Conservation (phyloP, 140 eudicot species). For the Anethum foeniculum region DNA sequence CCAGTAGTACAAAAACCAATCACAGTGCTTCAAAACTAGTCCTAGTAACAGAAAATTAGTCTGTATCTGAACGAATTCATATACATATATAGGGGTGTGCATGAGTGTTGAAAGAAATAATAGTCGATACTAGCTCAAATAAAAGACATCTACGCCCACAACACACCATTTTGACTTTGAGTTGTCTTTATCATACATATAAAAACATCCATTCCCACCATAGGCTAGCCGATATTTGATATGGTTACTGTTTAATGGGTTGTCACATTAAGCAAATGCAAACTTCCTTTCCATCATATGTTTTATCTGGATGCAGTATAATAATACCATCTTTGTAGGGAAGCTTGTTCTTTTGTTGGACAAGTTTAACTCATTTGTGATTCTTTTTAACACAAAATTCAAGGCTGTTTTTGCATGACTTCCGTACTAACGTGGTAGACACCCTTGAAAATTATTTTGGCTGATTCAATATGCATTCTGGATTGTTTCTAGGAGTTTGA, state of each 20-base stretch:
- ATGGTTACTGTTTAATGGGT: background rate
- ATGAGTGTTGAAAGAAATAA: background rate
- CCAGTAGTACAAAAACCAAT: background rate
- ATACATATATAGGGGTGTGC: background rate
- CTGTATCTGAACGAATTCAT: background rate
- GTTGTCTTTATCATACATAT: background rate
- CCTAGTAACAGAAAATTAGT: background rate
- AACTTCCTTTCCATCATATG: background rate
- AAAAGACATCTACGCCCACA: background rate
- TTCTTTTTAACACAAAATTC: background rate
- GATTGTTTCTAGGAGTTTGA: constrained; percentile 31
- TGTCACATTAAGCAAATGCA: background rate
- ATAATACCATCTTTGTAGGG: background rate
- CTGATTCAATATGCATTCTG: background rate
- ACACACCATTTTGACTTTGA: background rate
- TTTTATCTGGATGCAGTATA: background rate
- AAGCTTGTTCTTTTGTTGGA: background rate
- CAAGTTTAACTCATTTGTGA: background rate
- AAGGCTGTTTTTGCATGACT: background rate
- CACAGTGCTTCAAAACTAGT: background rate
- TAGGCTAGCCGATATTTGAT: background rate
- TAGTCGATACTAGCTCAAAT: background rate
- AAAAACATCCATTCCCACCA: background rate
- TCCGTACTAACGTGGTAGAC: background rate
- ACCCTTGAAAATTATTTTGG: constrained; percentile 5